Conservation (phyloP, 352 stramenopile species). For the Phytophthora nicotianae region DNA sequence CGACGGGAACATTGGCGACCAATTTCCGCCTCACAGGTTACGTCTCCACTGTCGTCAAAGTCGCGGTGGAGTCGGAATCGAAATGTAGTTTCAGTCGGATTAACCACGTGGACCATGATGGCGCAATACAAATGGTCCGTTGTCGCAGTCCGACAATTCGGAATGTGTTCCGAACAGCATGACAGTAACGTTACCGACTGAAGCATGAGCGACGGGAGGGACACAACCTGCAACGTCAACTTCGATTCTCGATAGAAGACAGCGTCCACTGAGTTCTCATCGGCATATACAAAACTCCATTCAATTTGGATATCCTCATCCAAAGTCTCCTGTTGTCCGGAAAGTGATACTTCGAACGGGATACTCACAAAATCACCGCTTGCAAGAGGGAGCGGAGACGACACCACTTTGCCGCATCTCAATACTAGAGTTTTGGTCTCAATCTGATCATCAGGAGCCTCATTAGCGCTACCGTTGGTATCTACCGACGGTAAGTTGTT, state of each 20-base stretch:
- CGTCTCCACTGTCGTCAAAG: slow-evolving; percentile 12
- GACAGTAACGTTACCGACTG: slow-evolving; percentile 44
- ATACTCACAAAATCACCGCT: slow-evolving; percentile 43
- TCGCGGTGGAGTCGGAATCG: slow-evolving; percentile 41
- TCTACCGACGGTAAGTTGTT: slow-evolving; percentile 37
- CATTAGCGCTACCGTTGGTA: slow-evolving; percentile 1
- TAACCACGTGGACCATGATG: slow-evolving; percentile 60
- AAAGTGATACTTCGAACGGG: slow-evolving; percentile 45
- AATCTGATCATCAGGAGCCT: slow-evolving; percentile 7
- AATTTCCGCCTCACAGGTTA: slow-evolving; percentile 47
- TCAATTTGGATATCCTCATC: slow-evolving; percentile 56
- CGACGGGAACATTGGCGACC: slow-evolving; percentile 53
- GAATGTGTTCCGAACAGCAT: slow-evolving; percentile 30
- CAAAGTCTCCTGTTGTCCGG: slow-evolving; percentile 16
- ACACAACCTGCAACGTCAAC: slow-evolving; percentile 48
- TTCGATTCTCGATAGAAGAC: slow-evolving; percentile 66
- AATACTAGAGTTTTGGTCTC: slow-evolving; percentile 26
- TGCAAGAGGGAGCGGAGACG: slow-evolving; percentile 32
- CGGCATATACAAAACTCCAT: slow-evolving; percentile 69
- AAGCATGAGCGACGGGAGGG: slow-evolving; percentile 59
- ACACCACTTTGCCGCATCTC: slow-evolving; percentile 28
- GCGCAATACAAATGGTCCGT: slow-evolving; percentile 60
- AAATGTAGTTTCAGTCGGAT: slow-evolving; percentile 78
- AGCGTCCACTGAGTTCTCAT: slow-evolving; percentile 17
- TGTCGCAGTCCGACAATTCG: slow-evolving; percentile 11